These are phyloP conservation scores for Xylariaceae sp. DNA, from an alignment of 2,329 filamentous ascomycete genomes.

Conservation along the genomic window DNA sequence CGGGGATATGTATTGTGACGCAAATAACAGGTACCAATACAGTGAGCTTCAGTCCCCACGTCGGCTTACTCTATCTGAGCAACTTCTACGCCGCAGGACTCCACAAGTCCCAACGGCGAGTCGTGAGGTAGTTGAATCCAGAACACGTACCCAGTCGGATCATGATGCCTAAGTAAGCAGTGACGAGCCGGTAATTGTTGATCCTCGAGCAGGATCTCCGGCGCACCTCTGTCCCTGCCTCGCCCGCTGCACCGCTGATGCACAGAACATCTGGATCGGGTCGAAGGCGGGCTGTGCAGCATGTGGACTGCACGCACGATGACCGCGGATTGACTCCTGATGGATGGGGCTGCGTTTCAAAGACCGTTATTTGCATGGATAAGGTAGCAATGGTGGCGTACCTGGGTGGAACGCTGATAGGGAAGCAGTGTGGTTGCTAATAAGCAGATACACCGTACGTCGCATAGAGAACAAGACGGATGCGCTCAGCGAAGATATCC, in stretches of 20 bases:
- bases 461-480: conserved; percentile 6
- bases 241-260: conserved; percentile 12
- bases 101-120: no score
- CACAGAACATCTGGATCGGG: conserved; percentile 14
- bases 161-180: conserved; percentile 3
- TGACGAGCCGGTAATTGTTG: conserved; percentile 11
- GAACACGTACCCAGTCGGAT: conserved; percentile 23
- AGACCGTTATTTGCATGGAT: conserved; percentile 4
- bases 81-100: no score
- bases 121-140: conserved; percentile 20
- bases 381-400: conserved; percentile 16
- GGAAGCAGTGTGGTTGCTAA: conserved; percentile 11
- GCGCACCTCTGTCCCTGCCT: no score
- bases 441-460: conserved; percentile 14
- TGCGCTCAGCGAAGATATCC: conserved; percentile 17
- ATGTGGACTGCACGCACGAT: conserved; percentile 14
- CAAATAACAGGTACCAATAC: no score
- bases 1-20: no score
- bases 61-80: no score
- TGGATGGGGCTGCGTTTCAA: conserved; percentile 14
- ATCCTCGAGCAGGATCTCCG: background rate
- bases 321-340: conserved; percentile 16
- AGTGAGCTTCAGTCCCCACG: no score
- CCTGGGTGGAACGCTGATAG: conserved; percentile 9
- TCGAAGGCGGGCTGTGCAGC: conserved; percentile 19